Percentiles rank a stretch among this genome's conserved stretches.
Evolutionary conservation across 176 grass and related monocot species (phyloP).

Genomic region (Musa schizocarpa): DNA sequence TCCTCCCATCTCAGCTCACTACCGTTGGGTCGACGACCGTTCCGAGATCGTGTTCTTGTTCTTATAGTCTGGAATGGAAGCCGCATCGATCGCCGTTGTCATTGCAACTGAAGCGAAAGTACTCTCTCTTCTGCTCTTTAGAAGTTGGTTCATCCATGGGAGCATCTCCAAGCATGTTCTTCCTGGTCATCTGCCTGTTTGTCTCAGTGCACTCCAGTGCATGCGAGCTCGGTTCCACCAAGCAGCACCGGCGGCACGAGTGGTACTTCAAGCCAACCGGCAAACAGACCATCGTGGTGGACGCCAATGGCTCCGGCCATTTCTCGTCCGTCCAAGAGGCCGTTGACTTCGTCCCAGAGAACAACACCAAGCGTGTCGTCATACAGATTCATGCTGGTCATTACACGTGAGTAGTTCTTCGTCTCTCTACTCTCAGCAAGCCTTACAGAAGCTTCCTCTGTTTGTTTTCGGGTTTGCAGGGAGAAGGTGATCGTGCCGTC

Average conservation of each 20-base stretch:
- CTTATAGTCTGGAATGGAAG: no score
- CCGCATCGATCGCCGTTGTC: no score
- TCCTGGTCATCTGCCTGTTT: slow-evolving; percentile 2
- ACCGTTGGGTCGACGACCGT: no score
- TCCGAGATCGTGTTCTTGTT: no score
- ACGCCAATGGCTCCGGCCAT: slow-evolving; percentile 70
- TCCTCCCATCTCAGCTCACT: no score
- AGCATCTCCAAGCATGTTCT: slow-evolving; percentile 3
- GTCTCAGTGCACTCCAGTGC: slow-evolving; percentile 17
- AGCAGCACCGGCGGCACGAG: slow-evolving; percentile 22
- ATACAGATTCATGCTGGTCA: slow-evolving; percentile 72
- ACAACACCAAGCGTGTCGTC: slow-evolving; percentile 59
- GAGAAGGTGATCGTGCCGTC: slow-evolving; percentile 88
- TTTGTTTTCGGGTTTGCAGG: slow-evolving; percentile 19
- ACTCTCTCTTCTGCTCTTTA: no score
- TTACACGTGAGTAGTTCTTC: slow-evolving; percentile 45
- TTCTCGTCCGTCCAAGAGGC: slow-evolving; percentile 85
- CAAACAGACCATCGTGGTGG: slow-evolving; percentile 49
- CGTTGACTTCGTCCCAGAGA: slow-evolving; percentile 61
- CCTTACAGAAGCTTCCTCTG: not conserved
- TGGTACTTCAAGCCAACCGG: slow-evolving; percentile 44
- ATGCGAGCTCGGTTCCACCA: slow-evolving; percentile 23
- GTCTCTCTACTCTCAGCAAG: not conserved
- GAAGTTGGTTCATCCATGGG: not conserved
- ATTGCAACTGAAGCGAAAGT: no score